Evolutionary conservation across 2,329 filamentous ascomycete species (phyloP), one percentile per base, ranked within the genome.

Genomic region (Diaporthe helianthi): DNA sequence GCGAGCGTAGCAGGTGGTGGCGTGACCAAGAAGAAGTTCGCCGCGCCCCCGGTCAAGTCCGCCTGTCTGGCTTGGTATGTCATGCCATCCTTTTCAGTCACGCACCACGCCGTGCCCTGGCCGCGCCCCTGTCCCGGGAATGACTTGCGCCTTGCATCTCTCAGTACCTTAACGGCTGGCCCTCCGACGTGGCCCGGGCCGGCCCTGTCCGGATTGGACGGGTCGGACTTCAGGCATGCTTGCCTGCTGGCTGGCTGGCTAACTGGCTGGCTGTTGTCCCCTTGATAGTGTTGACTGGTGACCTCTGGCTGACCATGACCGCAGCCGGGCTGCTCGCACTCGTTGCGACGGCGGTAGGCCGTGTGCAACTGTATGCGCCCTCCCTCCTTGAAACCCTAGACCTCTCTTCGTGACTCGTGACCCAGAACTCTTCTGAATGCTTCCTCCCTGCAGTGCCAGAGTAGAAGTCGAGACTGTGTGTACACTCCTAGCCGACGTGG

Each of bases 1-100:
- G 33, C 54, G 22, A n/a, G 33, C 54, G 36, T 36, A 12, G 12
- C 15, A 6, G 5, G 4, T 19, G 17, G 66, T 58, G 70, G 72
- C 52, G 73, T 69, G 58, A 66, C 71, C 31, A 73, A 72, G 71
- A 81, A 80, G 77, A 83, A 83, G 74, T 83, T 83, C 73, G 80
- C 81, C 53, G 78, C 79, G 33, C 84, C 83, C 60, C 84, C 84
- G 1, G 83, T 85, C 33, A 86, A 85, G 74, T 78, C 83, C 63
- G 84, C 84, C 26, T 85, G 84, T 72, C 78, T 85, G 68, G 80
- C 83, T 65, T 85, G 83, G 83, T 85, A 80, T 70, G 81, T 77
- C 55, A 61, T 29, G 49, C 58, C 41, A 49, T 63, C 58, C 12
- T 17, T 22, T 19, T 49, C 36, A 26, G 17, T 26, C 26, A 2